These are phyloP conservation scores for Sphagnum magellanicum DNA, from an alignment of 228 moss, liverwort and hornwort genomes.

Conservation along the genomic window DNA sequence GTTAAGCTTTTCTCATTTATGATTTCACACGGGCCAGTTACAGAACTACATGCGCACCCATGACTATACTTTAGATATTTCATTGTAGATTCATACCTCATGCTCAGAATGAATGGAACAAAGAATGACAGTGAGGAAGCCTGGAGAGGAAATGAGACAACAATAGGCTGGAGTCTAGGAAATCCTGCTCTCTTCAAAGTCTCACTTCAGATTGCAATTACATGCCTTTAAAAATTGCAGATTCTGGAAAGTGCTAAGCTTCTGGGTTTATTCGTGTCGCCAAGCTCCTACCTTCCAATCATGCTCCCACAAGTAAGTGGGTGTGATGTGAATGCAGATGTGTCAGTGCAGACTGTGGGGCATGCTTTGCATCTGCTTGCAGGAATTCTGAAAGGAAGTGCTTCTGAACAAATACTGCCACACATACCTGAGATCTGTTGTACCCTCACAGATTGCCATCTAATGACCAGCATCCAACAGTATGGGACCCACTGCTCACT, in stretches of 20 bases:
- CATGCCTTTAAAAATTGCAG: conserved; percentile 20
- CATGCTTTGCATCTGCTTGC: conserved; percentile 74
- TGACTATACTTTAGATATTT: not conserved
- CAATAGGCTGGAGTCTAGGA: no score
- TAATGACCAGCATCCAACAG: conserved; percentile 85
- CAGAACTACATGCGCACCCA: not conserved
- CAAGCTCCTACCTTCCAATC: conserved; percentile 62
- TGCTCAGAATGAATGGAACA: not conserved
- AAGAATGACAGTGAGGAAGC: not conserved
- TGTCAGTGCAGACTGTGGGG: conserved; percentile 56
- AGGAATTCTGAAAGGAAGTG: conserved; percentile 59
- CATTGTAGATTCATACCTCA: not conserved
- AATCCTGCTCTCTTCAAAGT: no score
- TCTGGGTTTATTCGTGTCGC: conserved; percentile 72
- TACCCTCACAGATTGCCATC: conserved; percentile 61
- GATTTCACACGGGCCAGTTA: not conserved
- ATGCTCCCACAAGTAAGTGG: conserved; percentile 66
- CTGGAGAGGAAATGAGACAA: no score
- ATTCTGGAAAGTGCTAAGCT: conserved; percentile 71
- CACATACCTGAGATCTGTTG: conserved; percentile 87
- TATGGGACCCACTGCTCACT: conserved; percentile 9
- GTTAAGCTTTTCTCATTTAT: conserved; percentile 17
- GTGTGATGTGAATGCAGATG: conserved; percentile 55
- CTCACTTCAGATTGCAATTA: no score
- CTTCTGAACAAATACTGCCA: conserved; percentile 26